Percentiles rank a stretch among this genome's conserved stretches.
Conservation (phyloP, 129 eudicot species). For the Arctium minus region DNA sequence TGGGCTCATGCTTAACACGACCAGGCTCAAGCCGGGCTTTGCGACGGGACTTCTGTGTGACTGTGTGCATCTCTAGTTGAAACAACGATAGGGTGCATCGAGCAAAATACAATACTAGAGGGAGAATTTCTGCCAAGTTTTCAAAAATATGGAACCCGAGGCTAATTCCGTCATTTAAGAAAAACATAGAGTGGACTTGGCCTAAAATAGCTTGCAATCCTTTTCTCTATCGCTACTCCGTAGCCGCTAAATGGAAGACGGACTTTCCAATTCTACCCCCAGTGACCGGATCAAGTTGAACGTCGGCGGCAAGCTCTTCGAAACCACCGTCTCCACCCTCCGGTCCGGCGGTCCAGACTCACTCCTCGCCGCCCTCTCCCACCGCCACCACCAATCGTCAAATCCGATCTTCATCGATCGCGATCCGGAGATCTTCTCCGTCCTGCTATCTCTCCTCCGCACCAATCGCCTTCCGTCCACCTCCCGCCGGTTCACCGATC, state of each 20-base stretch:
- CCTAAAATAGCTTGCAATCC: neutral
- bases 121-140: neutral
- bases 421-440: slow-evolving; percentile 77
- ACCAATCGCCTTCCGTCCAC: slow-evolving; percentile 66
- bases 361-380: slow-evolving; percentile 58
- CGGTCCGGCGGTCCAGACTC: slow-evolving; percentile 72
- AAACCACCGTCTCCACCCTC: slow-evolving; percentile 84
- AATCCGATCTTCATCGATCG: slow-evolving; percentile 81
- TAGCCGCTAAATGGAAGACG: slow-evolving; percentile 32
- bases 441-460: slow-evolving; percentile 81
- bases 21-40: neutral
- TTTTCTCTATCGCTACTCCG: neutral
- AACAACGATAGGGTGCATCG: neutral
- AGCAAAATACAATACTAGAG: neutral
- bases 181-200: neutral
- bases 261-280: slow-evolving; percentile 25
- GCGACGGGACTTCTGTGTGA: neutral
- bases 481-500: slow-evolving; percentile 56
- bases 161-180: slow-evolving; percentile 4
- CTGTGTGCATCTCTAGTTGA: neutral
- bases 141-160: neutral
- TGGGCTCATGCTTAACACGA: neutral
- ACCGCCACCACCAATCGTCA: slow-evolving; percentile 25
- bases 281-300: slow-evolving; percentile 74
- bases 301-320: slow-evolving; percentile 97